A percentile compares a stretch with the other conserved stretches of the same genome.
Evolutionary conservation across 176 grass and related monocot genomes (phyloP).

Genomic region (Triticum turgidum): DNA sequence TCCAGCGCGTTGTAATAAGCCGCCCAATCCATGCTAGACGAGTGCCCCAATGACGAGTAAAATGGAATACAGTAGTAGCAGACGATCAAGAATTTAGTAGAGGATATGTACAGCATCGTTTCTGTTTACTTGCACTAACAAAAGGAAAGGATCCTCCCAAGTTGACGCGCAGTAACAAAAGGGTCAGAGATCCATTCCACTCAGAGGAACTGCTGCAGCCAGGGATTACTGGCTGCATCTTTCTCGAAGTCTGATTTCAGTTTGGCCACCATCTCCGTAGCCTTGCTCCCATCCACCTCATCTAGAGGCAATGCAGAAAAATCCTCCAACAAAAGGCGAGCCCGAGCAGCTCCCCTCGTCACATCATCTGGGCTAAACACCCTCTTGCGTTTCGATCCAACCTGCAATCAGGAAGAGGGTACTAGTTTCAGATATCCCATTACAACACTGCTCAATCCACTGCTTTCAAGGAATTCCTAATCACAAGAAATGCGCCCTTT

Average conservation of each 20-base stretch:
- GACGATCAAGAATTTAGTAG: too few relatives aligned
- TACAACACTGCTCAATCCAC: background rate
- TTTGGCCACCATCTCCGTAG: constrained; percentile 43
- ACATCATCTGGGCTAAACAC: constrained; percentile 68
- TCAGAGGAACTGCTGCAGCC: constrained; percentile 91
- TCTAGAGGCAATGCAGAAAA: constrained; percentile 62
- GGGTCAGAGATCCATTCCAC: constrained; percentile 2
- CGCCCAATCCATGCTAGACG: too few relatives aligned
- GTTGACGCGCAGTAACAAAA: constrained; percentile 33
- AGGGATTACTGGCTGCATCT: constrained; percentile 65
- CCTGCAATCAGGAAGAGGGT: constrained; percentile 46
- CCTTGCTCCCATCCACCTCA: constrained; percentile 59
- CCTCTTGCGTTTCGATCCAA: constrained; percentile 74
- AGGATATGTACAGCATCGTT: background rate
- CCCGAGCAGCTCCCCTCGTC: constrained; percentile 70
- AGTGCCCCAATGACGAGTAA: too few relatives aligned
- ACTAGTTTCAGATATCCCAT: background rate
- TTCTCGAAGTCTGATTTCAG: constrained; percentile 64
- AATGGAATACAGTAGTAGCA: too few relatives aligned
- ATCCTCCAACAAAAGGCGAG: constrained; percentile 65
- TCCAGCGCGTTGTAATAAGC: too few relatives aligned
- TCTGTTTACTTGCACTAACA: background rate
- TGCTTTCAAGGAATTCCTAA: background rate
- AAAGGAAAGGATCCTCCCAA: background rate
- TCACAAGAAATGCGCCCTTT: background rate